Evolutionary conservation across 441 rosid genomes (phyloP).

Genomic region (Croton setiger): DNA sequence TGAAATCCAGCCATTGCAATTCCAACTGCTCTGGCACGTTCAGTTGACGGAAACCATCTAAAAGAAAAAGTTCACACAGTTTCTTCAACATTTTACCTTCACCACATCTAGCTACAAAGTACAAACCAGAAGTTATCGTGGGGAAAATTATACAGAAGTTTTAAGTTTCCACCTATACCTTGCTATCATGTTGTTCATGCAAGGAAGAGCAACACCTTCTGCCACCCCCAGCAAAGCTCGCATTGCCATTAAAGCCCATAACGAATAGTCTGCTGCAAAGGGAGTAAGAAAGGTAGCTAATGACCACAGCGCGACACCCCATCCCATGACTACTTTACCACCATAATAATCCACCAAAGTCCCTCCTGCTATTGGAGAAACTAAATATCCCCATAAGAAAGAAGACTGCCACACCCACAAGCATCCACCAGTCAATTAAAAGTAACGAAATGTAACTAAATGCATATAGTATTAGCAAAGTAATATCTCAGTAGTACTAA

Average conservation of each 20-base stretch:
- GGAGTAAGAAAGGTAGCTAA: conserved; percentile 90
- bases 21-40: conserved; percentile 89
- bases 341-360: conserved; percentile 88
- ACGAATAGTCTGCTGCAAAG: conserved; percentile 85
- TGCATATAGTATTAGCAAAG: not conserved
- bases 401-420: conserved; percentile 65
- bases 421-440: conserved; percentile 23
- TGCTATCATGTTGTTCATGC: conserved; percentile 95
- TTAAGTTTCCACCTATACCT: conserved; percentile 45
- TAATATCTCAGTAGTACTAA: not conserved
- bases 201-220: conserved; percentile 96
- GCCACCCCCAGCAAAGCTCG: conserved; percentile 83
- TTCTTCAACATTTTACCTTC: conserved; percentile 32
- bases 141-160: conserved; percentile 19
- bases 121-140: conserved; percentile 19
- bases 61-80: conserved; percentile 34
- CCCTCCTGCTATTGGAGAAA: conserved; percentile 94
- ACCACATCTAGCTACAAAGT: conserved; percentile 20
- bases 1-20: conserved; percentile 97
- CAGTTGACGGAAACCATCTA: conserved; percentile 96
- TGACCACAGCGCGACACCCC: conserved; percentile 94
- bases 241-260: conserved; percentile 63
- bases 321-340: conserved; percentile 87
- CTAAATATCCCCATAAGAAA: conserved; percentile 90
- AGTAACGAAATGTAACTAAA: not conserved